These are phyloP conservation scores for Diddensiella santjacobensis DNA, from an alignment of 805 yeast genomes.

Conservation along the genomic window DNA sequence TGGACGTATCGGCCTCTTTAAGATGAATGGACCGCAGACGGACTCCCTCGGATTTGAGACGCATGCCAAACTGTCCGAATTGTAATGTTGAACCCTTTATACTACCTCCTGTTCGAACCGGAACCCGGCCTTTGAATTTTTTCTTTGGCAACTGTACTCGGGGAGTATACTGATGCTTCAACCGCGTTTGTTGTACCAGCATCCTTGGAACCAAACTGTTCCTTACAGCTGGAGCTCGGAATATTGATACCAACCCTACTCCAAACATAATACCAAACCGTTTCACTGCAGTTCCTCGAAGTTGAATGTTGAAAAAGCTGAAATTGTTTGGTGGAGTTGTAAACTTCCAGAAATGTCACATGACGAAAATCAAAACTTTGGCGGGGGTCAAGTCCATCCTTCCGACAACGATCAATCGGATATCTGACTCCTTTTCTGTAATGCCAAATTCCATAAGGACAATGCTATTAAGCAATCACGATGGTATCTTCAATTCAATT, in stretches of 20 bases:
- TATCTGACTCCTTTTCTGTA: too few species aligned
- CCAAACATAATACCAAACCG: too few species aligned
- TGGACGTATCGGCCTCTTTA: conserved; percentile 83
- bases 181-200: conserved; percentile 19
- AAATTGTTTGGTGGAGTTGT: too few species aligned
- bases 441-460: too few species aligned
- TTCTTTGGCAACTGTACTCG: conserved; percentile 57
- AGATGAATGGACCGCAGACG: conserved; percentile 84
- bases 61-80: conserved; percentile 80
- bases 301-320: too few species aligned
- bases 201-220: conserved; percentile 7
- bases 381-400: too few species aligned
- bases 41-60: conserved; percentile 84
- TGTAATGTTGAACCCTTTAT: conserved; percentile 78
- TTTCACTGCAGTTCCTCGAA: too few species aligned
- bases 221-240: conserved; percentile 2
- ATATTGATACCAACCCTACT: not conserved
- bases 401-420: too few species aligned
- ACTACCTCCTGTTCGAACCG: conserved; percentile 94
- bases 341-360: too few species aligned
- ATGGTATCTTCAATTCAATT: too few species aligned
- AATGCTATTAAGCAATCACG: too few species aligned
- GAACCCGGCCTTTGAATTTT: conserved; percentile 89
- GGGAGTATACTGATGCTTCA: conserved; percentile 45
- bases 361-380: too few species aligned